Evolutionary conservation across 306 rosid genomes (phyloP), one percentile per base, ranked within the genome.

Genomic region (Rosa lucieae): DNA sequence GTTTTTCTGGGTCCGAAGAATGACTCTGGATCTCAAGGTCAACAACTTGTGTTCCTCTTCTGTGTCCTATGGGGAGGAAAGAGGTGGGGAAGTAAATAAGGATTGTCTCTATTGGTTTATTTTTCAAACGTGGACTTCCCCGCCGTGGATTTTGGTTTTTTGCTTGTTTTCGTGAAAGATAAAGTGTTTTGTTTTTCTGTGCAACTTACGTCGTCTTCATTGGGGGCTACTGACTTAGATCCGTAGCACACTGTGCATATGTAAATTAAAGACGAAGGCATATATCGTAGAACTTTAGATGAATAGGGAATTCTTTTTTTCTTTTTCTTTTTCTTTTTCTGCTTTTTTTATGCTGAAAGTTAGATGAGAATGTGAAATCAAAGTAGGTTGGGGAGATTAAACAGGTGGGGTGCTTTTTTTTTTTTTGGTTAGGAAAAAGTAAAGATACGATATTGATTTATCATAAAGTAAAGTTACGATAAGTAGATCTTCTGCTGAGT

Each of bases 11-110:
- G 55, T 42, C 11, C 51, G 49, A 43, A 44, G 4, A 10, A 32
- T 32, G 37, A 51, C 53, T 78, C 92, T 80, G 85, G 88, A 92
- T 90, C 89, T 70, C 84, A 49, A 89, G 92, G 91, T 93, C 88
- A 85, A 88, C 77, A 86, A 79, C 4, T 53, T 58, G 37, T 61
- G 15, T 35, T 43, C 39, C 79, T 75, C 74, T 67, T 5, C 13
- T 46, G 32, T 5, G 43, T 13, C 59, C 70, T 67, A 79, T 29
- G 40, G 67, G 72, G 46, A 73, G 66, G 77, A 39, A 48, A 13
- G 8, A 40, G 43, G 17, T 5, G 5, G 66, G 5, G 66, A 58
- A 26, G 67, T 61, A 61, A 29, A 56, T n/a, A 20, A 72, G 63
- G 7, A 35, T 61, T 61, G 67, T 39, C 3, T 5, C 44, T 12